Evolutionary conservation across 2,329 filamentous ascomycete genomes (phyloP), one percentile per base, ranked within the genome.

Genomic region (Calonectria crousiana): DNA sequence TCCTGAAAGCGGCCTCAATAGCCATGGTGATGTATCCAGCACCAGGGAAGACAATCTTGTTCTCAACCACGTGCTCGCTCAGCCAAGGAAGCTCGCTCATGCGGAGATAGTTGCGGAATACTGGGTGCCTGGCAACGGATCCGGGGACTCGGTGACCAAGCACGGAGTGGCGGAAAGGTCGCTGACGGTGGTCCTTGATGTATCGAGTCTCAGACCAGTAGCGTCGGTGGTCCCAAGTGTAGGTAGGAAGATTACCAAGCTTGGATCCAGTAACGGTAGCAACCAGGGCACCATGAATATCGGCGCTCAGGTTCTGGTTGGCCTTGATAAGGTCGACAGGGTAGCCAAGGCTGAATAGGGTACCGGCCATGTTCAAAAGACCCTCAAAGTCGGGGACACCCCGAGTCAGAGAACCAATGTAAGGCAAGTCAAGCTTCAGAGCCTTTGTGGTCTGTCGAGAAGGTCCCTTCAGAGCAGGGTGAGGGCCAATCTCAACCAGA

Each of bases 1-100:
- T 75, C 30, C 75, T 76, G 13, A 76, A 51, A 3, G 71, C 74
- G 11, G 81, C 82, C 70, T 84, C 82, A 5, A 83, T 80, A 4
- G 81, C 82, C 76, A 83, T 82, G 38, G 78, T 77, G 26, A 85
- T 78, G 71, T 84, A 85, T 23, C 81, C 84, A 4, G 84, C 83
- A 11, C 74, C 81, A 1, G 85, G 85, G 71, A 84, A 85, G 5
- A 85, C 78, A 23, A 83, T 71, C 32, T 79, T 76, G 3, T 73
- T 73, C 23, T 81, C 75, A 9, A 85, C 77, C 5, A 75, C 74
- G 67, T 86, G 85, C 44, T 84, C 83, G 2, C 71, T 71, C 9
- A 86, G 67, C 85, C 84, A 86, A 1, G 82, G 80, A 0, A 83
- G 71, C 60, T 84, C 80, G 16, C 80, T 79, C 4, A 82, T 69